Evolutionary conservation across 306 rosid genomes (phyloP).

Genomic region (Sesbania bispinosa): DNA sequence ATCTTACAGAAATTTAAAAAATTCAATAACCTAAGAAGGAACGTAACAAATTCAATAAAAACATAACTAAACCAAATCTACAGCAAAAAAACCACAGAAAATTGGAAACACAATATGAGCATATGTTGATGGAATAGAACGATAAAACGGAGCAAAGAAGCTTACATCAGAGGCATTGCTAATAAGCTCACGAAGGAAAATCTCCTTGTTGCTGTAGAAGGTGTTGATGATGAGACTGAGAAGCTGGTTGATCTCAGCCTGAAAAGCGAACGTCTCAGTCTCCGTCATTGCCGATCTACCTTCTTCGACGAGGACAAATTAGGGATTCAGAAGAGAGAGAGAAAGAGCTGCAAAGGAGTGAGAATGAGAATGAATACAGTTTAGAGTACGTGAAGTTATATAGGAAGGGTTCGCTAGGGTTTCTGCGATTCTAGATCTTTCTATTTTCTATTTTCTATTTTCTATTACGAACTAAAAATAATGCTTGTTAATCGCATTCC

Average conservation of each 20-base stretch:
- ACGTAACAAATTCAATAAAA: background rate
- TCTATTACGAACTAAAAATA: background rate
- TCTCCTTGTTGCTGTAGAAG: slow-evolving; percentile 93
- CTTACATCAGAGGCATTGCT: slow-evolving; percentile 80
- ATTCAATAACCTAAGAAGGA: background rate
- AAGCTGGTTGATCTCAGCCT: slow-evolving; percentile 95
- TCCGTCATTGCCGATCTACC: slow-evolving; percentile 38
- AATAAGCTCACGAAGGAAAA: slow-evolving; percentile 81
- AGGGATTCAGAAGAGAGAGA: background rate
- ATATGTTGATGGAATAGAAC: background rate
- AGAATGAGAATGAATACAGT: background rate
- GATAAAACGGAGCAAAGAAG: background rate
- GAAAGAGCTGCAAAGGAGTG: background rate
- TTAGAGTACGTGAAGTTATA: background rate
- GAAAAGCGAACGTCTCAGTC: slow-evolving; percentile 77
- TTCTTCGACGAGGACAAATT: background rate
- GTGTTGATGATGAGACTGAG: slow-evolving; percentile 88
- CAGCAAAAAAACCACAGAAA: background rate
- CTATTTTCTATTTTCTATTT: slow-evolving; percentile 20
- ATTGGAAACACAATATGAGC: background rate
- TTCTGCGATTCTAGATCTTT: slow-evolving; percentile 28
- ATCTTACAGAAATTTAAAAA: background rate
- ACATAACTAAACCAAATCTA: background rate
- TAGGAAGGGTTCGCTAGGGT: slow-evolving; percentile 21
- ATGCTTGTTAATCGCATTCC: background rate